These are phyloP conservation scores for Ettlia oleoabundans DNA, from an alignment of 139 green algal species.

Conservation along the genomic window DNA sequence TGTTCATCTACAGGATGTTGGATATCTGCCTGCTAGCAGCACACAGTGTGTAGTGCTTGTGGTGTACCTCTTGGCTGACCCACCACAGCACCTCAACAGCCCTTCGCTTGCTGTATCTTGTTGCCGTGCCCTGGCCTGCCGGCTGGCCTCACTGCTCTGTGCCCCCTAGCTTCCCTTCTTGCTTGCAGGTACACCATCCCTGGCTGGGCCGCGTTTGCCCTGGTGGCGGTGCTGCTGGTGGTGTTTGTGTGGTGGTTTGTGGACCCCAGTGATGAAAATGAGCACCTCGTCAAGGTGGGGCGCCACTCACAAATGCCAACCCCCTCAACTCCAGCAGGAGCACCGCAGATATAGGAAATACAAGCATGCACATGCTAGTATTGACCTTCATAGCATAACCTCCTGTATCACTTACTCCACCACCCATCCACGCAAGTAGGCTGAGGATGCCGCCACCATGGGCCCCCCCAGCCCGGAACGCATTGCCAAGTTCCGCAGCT, in stretches of 20 bases:
- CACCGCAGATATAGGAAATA: too few species aligned
- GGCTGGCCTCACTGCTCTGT: neutral
- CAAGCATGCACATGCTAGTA: too few species aligned
- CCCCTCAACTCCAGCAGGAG: too few species aligned
- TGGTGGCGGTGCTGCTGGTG: constrained; percentile 14
- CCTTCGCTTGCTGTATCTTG: neutral
- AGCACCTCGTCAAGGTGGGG: constrained; percentile 38
- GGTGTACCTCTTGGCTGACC: too few species aligned
- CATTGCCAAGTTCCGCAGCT: neutral
- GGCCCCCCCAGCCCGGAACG: neutral
- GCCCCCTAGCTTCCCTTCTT: neutral
- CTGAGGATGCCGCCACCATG: neutral
- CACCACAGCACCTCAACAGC: neutral
- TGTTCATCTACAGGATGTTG: too few species aligned
- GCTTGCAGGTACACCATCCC: constrained; percentile 43
- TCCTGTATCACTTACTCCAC: too few species aligned
- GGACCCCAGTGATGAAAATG: constrained; percentile 45
- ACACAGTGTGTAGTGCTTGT: too few species aligned
- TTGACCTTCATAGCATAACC: too few species aligned
- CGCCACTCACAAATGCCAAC: too few species aligned
- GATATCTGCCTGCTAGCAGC: too few species aligned
- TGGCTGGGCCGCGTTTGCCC: constrained; percentile 33
- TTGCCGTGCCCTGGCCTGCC: neutral
- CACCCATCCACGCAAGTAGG: too few species aligned
- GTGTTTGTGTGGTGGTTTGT: constrained; percentile 34